These are phyloP conservation scores for Neobulgaria alba DNA, from an alignment of 2,329 filamentous ascomycete genomes.

Conservation along the genomic window DNA sequence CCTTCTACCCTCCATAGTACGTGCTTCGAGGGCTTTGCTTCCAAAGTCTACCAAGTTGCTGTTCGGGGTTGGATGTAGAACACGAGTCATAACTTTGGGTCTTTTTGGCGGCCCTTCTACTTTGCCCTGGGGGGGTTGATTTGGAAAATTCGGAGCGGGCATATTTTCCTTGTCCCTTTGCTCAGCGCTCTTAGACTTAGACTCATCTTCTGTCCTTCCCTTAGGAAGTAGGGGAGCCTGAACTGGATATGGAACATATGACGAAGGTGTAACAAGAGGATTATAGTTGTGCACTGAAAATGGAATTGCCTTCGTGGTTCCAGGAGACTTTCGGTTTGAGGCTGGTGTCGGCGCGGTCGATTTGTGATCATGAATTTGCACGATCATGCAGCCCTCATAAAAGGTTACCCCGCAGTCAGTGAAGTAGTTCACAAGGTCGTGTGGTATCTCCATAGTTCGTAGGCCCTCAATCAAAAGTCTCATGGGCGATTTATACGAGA, in stretches of 20 bases:
- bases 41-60: slow-evolving; percentile 68
- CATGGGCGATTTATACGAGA: slow-evolving; percentile 90
- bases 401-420: slow-evolving; percentile 69
- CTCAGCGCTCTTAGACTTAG: slow-evolving; percentile 27
- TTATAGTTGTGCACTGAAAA: slow-evolving; percentile 93
- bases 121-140: slow-evolving; percentile 38
- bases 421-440: slow-evolving; percentile 79
- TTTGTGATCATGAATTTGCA: slow-evolving; percentile 86
- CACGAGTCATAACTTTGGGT: slow-evolving; percentile 64
- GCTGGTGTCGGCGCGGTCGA: slow-evolving; percentile 54
- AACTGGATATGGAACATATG: slow-evolving; percentile 69
- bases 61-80: slow-evolving; percentile 75
- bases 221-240: slow-evolving; percentile 29
- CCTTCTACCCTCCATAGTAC: slow-evolving; percentile 36
- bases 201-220: slow-evolving; percentile 25
- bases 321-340: slow-evolving; percentile 46
- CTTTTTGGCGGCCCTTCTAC: slow-evolving; percentile 37
- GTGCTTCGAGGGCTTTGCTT: slow-evolving; percentile 65
- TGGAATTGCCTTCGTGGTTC: slow-evolving; percentile 54
- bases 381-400: slow-evolving; percentile 92
- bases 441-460: slow-evolving; percentile 67
- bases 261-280: slow-evolving; percentile 80
- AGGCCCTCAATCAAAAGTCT: slow-evolving; percentile 68
- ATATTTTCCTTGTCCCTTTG: slow-evolving; percentile 51
- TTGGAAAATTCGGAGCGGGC: slow-evolving; percentile 41